These are phyloP conservation scores for Uromyces viciae-fabae DNA, from an alignment of 1,284 basidiomycete genomes.

Conservation along the genomic window DNA sequence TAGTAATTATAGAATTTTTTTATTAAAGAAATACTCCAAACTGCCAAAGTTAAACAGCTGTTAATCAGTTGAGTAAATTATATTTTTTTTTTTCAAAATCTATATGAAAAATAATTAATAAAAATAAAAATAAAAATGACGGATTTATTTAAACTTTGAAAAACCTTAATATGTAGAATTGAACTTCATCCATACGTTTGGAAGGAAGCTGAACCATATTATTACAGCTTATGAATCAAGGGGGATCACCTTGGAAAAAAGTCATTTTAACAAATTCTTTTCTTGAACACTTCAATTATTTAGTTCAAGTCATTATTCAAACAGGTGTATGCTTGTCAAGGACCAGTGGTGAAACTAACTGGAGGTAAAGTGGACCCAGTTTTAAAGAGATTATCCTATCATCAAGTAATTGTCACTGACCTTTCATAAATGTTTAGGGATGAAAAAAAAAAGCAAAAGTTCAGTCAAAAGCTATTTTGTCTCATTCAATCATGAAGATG, in stretches of 20 bases:
- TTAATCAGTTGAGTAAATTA: constrained; percentile 11
- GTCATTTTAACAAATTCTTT: neutral
- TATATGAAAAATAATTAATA: neutral
- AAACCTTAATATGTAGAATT: constrained; percentile 8
- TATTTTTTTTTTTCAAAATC: constrained; percentile 2
- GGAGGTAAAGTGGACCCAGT: constrained; percentile 32
- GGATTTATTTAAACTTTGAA: neutral
- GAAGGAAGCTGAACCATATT: constrained; percentile 32
- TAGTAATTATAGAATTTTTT: constrained; percentile 34
- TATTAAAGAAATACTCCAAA: constrained; percentile 25
- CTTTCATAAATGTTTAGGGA: constrained; percentile 62
- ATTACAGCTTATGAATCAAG: constrained; percentile 24
- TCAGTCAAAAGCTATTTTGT: constrained; percentile 52
- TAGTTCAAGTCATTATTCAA: neutral
- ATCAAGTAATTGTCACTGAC: constrained; percentile 18
- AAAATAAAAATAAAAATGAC: neutral
- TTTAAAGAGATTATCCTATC: neutral
- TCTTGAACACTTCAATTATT: neutral
- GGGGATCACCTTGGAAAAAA: constrained; percentile 6
- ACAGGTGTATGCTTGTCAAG: constrained; percentile 32
- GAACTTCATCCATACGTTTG: constrained; percentile 44
- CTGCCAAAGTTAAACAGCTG: constrained; percentile 26
- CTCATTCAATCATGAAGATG: neutral
- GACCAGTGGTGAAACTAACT: constrained; percentile 18
- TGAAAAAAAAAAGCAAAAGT: constrained; percentile 99